A percentile compares a stretch with the other conserved stretches of the same genome.
Conservation (phyloP, 2,329 filamentous ascomycete genomes). For the Neopestalotiopsis clavispora region DNA sequence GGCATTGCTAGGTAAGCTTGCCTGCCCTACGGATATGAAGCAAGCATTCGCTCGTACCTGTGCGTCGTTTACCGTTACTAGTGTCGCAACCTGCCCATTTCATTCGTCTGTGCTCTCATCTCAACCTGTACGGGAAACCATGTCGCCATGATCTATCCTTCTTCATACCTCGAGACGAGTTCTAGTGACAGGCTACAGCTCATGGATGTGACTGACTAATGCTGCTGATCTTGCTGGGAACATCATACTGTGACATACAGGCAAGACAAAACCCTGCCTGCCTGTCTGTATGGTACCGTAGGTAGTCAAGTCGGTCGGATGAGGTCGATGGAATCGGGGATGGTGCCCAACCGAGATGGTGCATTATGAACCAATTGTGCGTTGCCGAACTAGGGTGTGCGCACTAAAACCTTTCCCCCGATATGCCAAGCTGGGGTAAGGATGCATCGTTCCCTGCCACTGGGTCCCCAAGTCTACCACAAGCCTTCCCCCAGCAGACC, state of each 20-base stretch:
- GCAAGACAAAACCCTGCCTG: too few relatives aligned
- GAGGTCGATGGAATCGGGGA: not conserved
- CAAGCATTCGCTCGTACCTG: not conserved
- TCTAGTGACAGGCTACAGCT: too few relatives aligned
- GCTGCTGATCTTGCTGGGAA: too few relatives aligned
- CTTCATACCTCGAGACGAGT: too few relatives aligned
- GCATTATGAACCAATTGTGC: not conserved
- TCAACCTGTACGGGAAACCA: too few relatives aligned
- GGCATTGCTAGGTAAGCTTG: not conserved
- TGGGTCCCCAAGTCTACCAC: not conserved
- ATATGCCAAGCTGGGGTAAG: conserved; percentile 12
- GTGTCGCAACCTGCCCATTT: not conserved
- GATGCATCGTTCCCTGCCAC: not conserved
- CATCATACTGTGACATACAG: too few relatives aligned
- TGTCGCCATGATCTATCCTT: too few relatives aligned
- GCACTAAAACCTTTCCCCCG: not conserved
- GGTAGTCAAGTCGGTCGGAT: not conserved
- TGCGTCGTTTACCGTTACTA: not conserved
- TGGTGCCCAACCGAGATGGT: not conserved
- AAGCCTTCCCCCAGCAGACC: too few relatives aligned
- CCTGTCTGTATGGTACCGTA: too few relatives aligned
- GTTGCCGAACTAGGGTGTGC: conserved; percentile 8
- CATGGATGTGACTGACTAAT: too few relatives aligned
- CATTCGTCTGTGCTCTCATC: too few relatives aligned
- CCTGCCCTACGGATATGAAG: conserved; percentile 9